Percentiles rank a stretch among this genome's conserved stretches.
phyloP scores from a whole-genome alignment of 176 grass and related monocot genomes.

The Alloteropsis semialata region DNA sequence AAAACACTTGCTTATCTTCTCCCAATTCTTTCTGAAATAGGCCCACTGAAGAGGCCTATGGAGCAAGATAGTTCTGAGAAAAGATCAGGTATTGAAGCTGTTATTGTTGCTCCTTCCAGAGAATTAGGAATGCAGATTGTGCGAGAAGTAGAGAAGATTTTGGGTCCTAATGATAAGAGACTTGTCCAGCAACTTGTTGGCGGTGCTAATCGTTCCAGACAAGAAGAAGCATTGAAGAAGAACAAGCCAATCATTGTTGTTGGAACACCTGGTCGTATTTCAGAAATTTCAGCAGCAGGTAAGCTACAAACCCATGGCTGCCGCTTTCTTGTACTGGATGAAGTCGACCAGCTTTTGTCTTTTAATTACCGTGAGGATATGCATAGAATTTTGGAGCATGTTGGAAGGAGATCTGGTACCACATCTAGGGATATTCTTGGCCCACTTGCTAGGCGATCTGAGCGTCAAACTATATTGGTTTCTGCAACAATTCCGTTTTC shows the following conservation, averaged over 20 bases:
- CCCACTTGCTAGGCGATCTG: conserved; percentile 64
- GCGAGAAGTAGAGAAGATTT: conserved; percentile 74
- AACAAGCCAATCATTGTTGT: conserved; percentile 85
- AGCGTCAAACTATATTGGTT: conserved; percentile 85
- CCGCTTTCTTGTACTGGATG: conserved; percentile 86
- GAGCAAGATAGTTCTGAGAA: conserved; percentile 46
- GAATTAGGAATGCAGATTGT: conserved; percentile 97
- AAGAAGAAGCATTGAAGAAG: conserved; percentile 94
- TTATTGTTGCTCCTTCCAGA: conserved; percentile 92
- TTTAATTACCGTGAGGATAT: conserved; percentile 97
- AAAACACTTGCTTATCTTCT: conserved; percentile 90
- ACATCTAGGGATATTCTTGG: conserved; percentile 69
- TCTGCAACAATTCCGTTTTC: conserved; percentile 94
- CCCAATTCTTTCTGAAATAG: conserved; percentile 78
- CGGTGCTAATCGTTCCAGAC: conserved; percentile 80
- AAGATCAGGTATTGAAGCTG: conserved; percentile 72
- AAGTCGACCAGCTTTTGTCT: conserved; percentile 89
- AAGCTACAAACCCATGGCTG: conserved; percentile 86
- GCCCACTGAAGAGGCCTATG: conserved; percentile 55
- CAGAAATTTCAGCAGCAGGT: conserved; percentile 85
- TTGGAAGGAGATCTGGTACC: conserved; percentile 59
- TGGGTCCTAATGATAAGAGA: conserved; percentile 77
- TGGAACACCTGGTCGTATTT: conserved; percentile 86
- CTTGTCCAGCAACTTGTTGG: conserved; percentile 90
- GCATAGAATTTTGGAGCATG: conserved; percentile 93